Conservation (phyloP, 2,329 filamentous ascomycete species). For the Aspergillus phoenicis region DNA sequence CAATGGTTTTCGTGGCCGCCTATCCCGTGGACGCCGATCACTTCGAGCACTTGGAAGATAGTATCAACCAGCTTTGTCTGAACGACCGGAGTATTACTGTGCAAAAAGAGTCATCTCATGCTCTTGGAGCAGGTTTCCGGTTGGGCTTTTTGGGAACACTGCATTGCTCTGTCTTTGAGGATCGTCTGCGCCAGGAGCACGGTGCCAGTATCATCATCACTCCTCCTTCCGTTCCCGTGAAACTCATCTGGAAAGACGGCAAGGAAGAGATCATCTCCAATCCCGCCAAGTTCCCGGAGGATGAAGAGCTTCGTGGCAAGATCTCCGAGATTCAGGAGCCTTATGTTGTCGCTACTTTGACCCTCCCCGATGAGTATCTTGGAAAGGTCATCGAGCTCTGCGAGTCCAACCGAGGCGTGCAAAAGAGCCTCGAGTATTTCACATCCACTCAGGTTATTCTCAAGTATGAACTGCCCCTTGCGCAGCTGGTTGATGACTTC, state of each 20-base stretch:
- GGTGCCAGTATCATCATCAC: constrained; percentile 96
- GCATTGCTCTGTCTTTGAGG: constrained; percentile 98
- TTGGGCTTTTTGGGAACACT: constrained; percentile 94
- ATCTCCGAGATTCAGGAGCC: constrained; percentile 69
- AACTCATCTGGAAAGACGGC: constrained; percentile 78
- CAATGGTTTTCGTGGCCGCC: constrained; percentile 98
- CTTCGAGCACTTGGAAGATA: constrained; percentile 85
- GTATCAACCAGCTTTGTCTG: constrained; percentile 87
- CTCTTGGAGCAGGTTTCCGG: constrained; percentile 89
- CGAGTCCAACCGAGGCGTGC: constrained; percentile 83
- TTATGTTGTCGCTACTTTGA: constrained; percentile 81
- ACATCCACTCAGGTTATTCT: constrained; percentile 90
- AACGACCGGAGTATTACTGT: constrained; percentile 95
- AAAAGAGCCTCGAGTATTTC: constrained; percentile 88
- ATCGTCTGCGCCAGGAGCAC: constrained; percentile 90
- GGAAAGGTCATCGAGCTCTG: constrained; percentile 95
- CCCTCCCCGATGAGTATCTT: constrained; percentile 89
- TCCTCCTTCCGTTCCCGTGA: constrained; percentile 90
- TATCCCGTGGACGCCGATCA: constrained; percentile 91
- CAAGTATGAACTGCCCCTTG: constrained; percentile 84
- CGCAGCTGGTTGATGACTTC: constrained; percentile 92
- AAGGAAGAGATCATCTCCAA: constrained; percentile 78
- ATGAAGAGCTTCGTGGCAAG: constrained; percentile 57
- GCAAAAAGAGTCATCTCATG: constrained; percentile 92
- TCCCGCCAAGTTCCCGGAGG: constrained; percentile 83